phyloP scores from a whole-genome alignment of 2,329 filamentous ascomycete species.

The Phyllosticta capitalensis region DNA sequence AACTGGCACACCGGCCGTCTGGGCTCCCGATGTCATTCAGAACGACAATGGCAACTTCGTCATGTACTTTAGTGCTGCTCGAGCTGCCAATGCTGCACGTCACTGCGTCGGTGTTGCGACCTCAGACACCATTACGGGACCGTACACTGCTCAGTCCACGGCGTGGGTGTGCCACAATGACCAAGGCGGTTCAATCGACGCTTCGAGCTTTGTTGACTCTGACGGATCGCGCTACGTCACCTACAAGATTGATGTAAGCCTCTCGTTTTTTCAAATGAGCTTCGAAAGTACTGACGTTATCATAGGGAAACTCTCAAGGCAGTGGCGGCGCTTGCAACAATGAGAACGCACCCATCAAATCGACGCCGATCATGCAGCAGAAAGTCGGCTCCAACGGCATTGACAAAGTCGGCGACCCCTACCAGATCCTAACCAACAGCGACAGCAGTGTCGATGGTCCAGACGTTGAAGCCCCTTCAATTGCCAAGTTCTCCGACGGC shows the following conservation, averaged over 20 bases:
- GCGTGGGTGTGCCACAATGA: conserved; percentile 42
- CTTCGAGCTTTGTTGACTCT: conserved; percentile 49
- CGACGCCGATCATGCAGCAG: conserved; percentile 51
- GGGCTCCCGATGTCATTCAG: conserved; percentile 27
- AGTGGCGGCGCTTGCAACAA: conserved; percentile 39
- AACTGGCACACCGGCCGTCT: conserved; percentile 17
- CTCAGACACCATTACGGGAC: conserved; percentile 40
- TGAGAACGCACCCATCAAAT: conserved; percentile 26
- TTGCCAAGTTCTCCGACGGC: conserved; percentile 39
- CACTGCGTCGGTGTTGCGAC: conserved; percentile 54
- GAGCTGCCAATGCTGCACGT: conserved; percentile 25
- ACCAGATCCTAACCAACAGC: conserved; percentile 35
- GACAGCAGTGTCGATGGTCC: conserved; percentile 41
- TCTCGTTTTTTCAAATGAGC: background rate
- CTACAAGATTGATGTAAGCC: conserved; percentile 50
- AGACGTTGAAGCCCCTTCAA: conserved; percentile 51
- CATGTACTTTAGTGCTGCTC: conserved; percentile 50
- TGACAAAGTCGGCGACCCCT: conserved; percentile 41
- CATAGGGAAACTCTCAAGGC: conserved; percentile 44
- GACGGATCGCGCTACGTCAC: conserved; percentile 48
- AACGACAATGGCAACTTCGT: conserved; percentile 42
- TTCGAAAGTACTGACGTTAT: conserved; percentile 38
- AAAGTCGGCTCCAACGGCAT: conserved; percentile 42
- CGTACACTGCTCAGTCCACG: conserved; percentile 40
- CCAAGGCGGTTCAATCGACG: conserved; percentile 54